These are phyloP conservation scores for Handroanthus guayacan DNA, from an alignment of 257 asterid genomes.

Conservation along the genomic window DNA sequence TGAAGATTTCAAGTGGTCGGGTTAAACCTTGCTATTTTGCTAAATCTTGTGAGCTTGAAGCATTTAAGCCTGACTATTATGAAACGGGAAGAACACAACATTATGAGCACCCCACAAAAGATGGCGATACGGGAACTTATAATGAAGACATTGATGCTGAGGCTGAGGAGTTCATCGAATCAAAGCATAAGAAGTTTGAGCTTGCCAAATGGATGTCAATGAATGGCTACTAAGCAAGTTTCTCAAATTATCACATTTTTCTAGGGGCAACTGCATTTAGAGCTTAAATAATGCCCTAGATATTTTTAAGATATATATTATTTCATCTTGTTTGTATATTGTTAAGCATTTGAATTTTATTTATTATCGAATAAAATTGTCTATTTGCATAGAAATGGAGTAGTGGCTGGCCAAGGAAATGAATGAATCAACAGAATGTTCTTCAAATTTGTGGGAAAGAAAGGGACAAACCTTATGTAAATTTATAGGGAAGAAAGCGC, in stretches of 20 bases:
- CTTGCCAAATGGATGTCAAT: slow-evolving; percentile 29
- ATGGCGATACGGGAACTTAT: background rate
- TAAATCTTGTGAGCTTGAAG: background rate
- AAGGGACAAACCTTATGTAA: too few species aligned
- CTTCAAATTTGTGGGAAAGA: too few species aligned
- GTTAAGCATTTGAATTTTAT: too few species aligned
- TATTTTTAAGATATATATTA: too few species aligned
- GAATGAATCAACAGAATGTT: too few species aligned
- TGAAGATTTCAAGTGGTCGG: slow-evolving; percentile 25
- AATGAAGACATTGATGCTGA: slow-evolving; percentile 39
- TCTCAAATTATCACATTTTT: too few species aligned
- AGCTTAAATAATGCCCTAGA: slow-evolving; percentile 11
- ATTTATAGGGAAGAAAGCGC: too few species aligned
- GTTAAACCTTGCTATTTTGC: too few species aligned
- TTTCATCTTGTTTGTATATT: too few species aligned
- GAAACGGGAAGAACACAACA: background rate
- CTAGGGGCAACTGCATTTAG: background rate
- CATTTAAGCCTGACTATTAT: background rate
- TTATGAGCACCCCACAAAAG: background rate
- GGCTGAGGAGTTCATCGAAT: slow-evolving; percentile 45
- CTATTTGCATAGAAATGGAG: too few species aligned
- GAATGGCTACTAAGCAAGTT: background rate
- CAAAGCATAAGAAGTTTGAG: slow-evolving; percentile 41
- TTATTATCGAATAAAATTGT: too few species aligned
- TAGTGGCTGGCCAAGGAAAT: too few species aligned